Base-by-base conservation (phyloP, 176 grass and related monocot species). In the Rhynchospora tenuis region DNA sequence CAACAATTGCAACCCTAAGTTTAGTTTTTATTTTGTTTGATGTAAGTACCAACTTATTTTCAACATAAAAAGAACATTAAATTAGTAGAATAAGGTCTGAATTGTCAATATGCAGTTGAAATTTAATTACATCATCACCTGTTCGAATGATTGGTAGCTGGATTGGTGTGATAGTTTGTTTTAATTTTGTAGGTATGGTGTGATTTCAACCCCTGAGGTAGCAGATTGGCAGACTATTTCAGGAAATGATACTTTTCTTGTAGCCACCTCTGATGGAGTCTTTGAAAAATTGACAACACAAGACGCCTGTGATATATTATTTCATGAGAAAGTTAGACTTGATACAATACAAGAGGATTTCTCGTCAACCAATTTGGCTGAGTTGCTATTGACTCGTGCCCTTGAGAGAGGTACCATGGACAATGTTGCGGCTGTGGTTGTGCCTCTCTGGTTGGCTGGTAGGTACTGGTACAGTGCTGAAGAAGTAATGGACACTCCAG, bases 391-490 rank as follows among this genome's bases (percentile, higher is more conserved):
- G 83, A 81, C 78, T 54, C 78, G 78, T 85, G 95, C 95, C 81
- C 89, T 94, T 85, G 83, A 98, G 81, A 95, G 85, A 85, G 95
- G 95, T 23, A 91, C 92, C 27, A 90, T 86, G 82, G 95, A 98
- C 84, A 98, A 98, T 89, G 90, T 98, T 62, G 95, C 95, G 13
- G 86, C 89, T 88, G 91, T 98, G 42, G 83, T 98, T 86, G 91
- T 98, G 83, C 95, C 95, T 75, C 73, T 98, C 51, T 74, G 66
- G 85, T 83, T 54, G 59, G 67, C 14, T 84, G 45, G 79, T 90
- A 87, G 84, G 60, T 57, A 91, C 81, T 82, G 71, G 85, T 85
- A 82, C 79, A 38, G 71, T 73, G 28, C 84, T 75, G 89, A 90
- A 77, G 85, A 84, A 87, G 82, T 79, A 60, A 84, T 59, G 12